Evolutionary conservation across 176 grass and related monocot genomes (phyloP), one percentile per base, ranked within the genome.

Genomic region (Oryza punctata): DNA sequence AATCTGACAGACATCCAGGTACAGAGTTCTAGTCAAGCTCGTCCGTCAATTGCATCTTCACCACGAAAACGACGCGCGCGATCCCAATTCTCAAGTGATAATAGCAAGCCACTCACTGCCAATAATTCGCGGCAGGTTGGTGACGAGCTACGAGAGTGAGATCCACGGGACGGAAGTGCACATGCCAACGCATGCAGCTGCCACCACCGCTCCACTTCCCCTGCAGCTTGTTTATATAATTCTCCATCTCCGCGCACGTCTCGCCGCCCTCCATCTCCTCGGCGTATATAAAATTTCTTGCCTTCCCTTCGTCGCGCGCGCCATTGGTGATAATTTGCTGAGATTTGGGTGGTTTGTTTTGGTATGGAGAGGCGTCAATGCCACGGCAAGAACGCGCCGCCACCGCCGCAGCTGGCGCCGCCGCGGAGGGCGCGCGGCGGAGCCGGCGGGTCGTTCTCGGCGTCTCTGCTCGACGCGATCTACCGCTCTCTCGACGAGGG

Each of bases 381-480:
- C 47, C 75, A 87, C 69, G 37, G 69, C 63, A 75, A 65, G 80
- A 69, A 38, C 9, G 70, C 10, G 7, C 60, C 78, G 25, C 70
- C 85, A 50, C 75, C n/a, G n/a, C n/a, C n/a, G n/a, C n/a, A n/a
- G 40, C 82, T 81, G 19, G 57, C 72, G 12, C 72, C 75, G 37
- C 92, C 86, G 38, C 79, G 66, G 7, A 76, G 67, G 11, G 23
- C 16, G 16, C 88, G 50, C 40, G 66, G 77, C 23, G 77, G 40
- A 18, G 24, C 76, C 18, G 33, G 82, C 77, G 78, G 84, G 8
- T 94, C 94, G 52, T 97, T 94, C 89, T 92, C 94, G 21, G 81
- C 94, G 0, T 85, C 89, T 32, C 89, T 97, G 23, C 85, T 97
- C 5, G 94, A 91, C 50, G 85, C 89, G 37, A 90, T 97, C 72